Base-by-base conservation (phyloP, 257 asterid species). In the Solanum medicagineum region DNA sequence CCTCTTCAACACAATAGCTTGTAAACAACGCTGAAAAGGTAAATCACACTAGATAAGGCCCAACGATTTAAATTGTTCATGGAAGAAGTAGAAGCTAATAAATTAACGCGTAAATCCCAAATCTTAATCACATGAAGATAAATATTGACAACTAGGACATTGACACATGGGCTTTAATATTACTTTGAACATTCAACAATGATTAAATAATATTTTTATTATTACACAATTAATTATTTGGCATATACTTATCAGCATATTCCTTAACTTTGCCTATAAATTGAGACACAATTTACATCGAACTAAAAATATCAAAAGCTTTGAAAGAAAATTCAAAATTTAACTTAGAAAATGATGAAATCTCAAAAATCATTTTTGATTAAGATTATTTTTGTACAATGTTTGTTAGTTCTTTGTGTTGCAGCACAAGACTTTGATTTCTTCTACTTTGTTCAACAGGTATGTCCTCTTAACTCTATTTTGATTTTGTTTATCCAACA, bases 381-480 rank as follows among this genome's bases (percentile, higher is more conserved):
- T 70, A 81, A 69, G 83, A 54, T 89, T 49, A 7, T 87, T 22
- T 54, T 53, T 68, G 42, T 86, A 45, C 85, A 84, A 40, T 81
- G 86, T 65, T 47, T 89, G 36, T 40, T 86, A 54, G 83, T 84
- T 68, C 45, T 80, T 8, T 86, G 86, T 80, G 66, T 75, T 73
- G 85, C 88, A 24, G 26, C 88, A 44, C 51, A 83, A 16, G 85
- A 89, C 22, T 89, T 89, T 79, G 90, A 89, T 86, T 89, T 89
- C 88, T 89, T 86, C 88, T 89, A 88, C 85, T 86, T 88, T 29
- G 92, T 89, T 85, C 92, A 89, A 84, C 90, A 88, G 90, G 92
- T 88, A 45, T 7, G 84, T 47, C n/a, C 14, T 51, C 26, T 22
- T 29, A 57, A 5, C 42, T 36, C 47, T 55, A 11, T 55, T 5